Percentiles rank a stretch among this genome's conserved stretches.
Conservation (phyloP, 371 early-diverging fungal species). For the Parasitella parasitica region DNA sequence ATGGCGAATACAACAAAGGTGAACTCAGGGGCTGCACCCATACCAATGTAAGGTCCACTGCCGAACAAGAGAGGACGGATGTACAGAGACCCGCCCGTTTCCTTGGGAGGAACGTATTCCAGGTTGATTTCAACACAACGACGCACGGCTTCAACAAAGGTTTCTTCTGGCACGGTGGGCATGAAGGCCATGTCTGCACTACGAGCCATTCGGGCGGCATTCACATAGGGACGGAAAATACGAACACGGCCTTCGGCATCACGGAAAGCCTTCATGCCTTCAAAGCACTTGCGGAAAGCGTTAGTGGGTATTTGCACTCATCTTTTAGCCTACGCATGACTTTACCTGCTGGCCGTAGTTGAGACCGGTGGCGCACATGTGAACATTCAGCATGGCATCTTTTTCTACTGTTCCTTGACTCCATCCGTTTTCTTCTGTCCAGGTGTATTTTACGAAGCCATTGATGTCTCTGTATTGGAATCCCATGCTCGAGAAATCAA, state of each 20-base stretch:
- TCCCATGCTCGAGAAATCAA: conserved; percentile 72
- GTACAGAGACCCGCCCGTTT: conserved; percentile 65
- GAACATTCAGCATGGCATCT: conserved; percentile 49
- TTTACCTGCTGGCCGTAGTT: conserved; percentile 75
- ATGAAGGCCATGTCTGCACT: conserved; percentile 63
- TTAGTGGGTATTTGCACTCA: too few relatives aligned
- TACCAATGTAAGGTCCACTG: conserved; percentile 68
- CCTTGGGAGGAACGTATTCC: conserved; percentile 74
- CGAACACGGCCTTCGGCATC: conserved; percentile 72
- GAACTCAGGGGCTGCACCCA: conserved; percentile 69
- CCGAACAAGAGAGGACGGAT: conserved; percentile 75
- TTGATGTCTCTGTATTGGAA: conserved; percentile 70
- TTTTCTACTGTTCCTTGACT: conserved; percentile 59
- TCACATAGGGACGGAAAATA: conserved; percentile 73
- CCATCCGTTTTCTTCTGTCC: conserved; percentile 64
- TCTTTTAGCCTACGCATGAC: too few relatives aligned
- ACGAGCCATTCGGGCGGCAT: conserved; percentile 66
- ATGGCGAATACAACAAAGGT: conserved; percentile 70
- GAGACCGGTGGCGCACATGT: conserved; percentile 61
- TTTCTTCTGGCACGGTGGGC: conserved; percentile 62
- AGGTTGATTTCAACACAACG: conserved; percentile 63
- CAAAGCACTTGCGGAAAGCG: too few relatives aligned
- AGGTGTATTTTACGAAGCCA: conserved; percentile 64
- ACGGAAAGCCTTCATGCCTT: conserved; percentile 83
- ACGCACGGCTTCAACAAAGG: conserved; percentile 67